Evolutionary conservation across 768 basidiomycete species (phyloP).

Genomic region (Pilatotrama ljubarskyi): DNA sequence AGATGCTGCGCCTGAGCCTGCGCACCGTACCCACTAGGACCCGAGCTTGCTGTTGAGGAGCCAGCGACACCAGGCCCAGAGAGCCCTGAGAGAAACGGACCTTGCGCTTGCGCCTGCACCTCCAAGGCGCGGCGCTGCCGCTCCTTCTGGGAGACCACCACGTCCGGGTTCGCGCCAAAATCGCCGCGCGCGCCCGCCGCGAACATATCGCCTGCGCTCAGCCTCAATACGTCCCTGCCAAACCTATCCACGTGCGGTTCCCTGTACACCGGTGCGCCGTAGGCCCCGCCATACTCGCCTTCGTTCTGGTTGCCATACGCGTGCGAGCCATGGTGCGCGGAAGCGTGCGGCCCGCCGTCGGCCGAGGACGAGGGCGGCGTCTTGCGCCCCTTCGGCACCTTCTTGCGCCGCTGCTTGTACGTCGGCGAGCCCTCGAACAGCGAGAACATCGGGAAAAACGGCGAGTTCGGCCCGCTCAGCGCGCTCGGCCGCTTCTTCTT

Average conservation of each 20-base stretch:
- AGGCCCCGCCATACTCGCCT: neutral
- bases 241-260: conserved; percentile 34
- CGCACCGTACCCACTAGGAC: neutral
- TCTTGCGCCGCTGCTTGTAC: conserved; percentile 89
- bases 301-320: neutral
- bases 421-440: conserved; percentile 81
- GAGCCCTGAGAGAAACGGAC: conserved; percentile 8
- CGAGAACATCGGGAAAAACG: conserved; percentile 68
- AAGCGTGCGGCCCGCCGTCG: neutral
- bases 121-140: conserved; percentile 33
- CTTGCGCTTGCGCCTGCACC: neutral
- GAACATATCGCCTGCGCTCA: conserved; percentile 71
- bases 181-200: conserved; percentile 60
- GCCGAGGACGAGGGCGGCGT: conserved; percentile 18
- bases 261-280: conserved; percentile 8
- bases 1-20: neutral
- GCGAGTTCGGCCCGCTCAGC: conserved; percentile 30
- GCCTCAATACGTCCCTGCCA: conserved; percentile 32
- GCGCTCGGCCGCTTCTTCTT: conserved; percentile 25
- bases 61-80: conserved; percentile 14
- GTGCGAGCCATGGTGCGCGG: neutral
- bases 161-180: conserved; percentile 37
- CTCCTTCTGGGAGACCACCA: conserved; percentile 32
- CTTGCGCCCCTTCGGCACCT: conserved; percentile 48
- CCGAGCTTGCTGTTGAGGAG: neutral